These are phyloP conservation scores for Cyclotella baltica DNA, from an alignment of 108 stramenopile genomes.

Conservation along the genomic window DNA sequence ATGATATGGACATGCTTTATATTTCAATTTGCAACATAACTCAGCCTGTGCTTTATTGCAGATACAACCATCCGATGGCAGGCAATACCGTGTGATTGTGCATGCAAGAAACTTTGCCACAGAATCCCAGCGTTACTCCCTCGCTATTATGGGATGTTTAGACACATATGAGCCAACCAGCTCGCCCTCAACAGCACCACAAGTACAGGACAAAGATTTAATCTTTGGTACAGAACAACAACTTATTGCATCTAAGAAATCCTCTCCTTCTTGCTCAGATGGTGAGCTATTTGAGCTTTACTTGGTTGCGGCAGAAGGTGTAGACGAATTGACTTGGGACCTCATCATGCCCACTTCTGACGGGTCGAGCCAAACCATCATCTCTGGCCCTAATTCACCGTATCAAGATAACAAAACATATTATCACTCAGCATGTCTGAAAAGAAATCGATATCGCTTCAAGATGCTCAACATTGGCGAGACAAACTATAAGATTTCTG, in stretches of 20 bases:
- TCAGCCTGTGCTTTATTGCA: background rate
- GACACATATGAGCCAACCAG: background rate
- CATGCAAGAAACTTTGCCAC: constrained; percentile 37
- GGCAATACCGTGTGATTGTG: constrained; percentile 27
- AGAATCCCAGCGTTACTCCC: constrained; percentile 33
- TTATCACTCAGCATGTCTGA: background rate
- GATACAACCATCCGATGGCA: constrained; percentile 22
- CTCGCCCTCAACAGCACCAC: background rate
- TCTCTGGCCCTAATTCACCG: background rate
- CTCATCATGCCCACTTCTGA: background rate
- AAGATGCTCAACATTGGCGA: background rate
- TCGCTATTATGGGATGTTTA: constrained; percentile 43
- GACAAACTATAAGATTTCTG: background rate
- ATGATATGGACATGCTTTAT: no score
- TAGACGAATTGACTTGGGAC: background rate
- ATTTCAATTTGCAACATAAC: background rate
- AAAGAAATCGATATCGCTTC: background rate
- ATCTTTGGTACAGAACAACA: background rate
- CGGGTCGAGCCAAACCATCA: background rate
- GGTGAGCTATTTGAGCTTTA: background rate
- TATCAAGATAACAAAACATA: background rate
- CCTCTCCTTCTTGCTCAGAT: background rate
- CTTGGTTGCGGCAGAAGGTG: background rate
- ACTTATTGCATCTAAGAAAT: background rate
- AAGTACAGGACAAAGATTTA: background rate